A percentile compares a stretch with the other conserved stretches of the same genome.
Evolutionary conservation across 768 basidiomycete species (phyloP).

Genomic region (Russula earlei): DNA sequence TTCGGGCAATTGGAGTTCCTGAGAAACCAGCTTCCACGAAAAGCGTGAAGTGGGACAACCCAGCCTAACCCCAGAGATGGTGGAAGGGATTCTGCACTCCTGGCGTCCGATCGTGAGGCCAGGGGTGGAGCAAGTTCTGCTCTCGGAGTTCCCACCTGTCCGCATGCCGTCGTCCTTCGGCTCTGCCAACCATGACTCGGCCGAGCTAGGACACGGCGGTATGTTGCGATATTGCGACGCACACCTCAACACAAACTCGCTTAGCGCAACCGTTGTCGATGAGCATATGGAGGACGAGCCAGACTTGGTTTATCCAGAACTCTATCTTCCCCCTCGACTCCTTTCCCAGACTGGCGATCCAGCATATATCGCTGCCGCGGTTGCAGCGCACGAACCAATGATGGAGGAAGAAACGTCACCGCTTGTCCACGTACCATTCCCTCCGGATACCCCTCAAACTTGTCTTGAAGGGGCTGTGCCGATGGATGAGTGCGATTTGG

Average conservation of each 20-base stretch:
- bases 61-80: not conserved
- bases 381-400: not conserved
- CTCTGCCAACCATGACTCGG: not conserved
- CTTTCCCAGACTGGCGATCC: not conserved
- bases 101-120: not conserved
- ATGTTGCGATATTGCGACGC: not conserved
- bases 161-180: not conserved
- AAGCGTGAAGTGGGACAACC: not conserved
- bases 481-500: not conserved
- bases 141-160: not conserved
- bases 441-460: not conserved
- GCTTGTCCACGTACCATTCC: not conserved
- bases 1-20: not conserved
- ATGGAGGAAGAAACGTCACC: not conserved
- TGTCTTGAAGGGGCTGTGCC: no score
- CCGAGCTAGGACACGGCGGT: not conserved
- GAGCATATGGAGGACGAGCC: not conserved
- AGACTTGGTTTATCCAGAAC: not conserved
- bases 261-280: not conserved
- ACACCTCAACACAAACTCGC: not conserved
- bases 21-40: not conserved
- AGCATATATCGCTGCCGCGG: not conserved
- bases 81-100: not conserved
- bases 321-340: constrained; percentile 6
- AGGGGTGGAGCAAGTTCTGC: not conserved